phyloP scores from a whole-genome alignment of 768 basidiomycete species.

The Trametes gibbosa region DNA sequence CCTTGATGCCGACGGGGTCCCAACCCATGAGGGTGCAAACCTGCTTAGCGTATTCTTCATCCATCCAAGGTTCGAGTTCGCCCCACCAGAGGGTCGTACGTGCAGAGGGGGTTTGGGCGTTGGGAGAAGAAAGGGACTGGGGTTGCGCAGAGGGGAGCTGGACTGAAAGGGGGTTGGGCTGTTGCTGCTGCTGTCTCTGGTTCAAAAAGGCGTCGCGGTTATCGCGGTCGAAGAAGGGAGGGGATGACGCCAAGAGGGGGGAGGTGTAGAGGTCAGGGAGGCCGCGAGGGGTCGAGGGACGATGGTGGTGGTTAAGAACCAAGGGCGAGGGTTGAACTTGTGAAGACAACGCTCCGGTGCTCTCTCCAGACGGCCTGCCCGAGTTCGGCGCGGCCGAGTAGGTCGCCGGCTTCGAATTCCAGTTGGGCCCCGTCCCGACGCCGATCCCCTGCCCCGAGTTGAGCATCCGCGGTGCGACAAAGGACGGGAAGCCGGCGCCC shows the following conservation, averaged over 20 bases:
- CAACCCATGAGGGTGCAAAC: slow-evolving; percentile 86
- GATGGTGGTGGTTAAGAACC: slow-evolving; percentile 30
- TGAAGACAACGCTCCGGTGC: slow-evolving; percentile 17
- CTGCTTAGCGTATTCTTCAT: slow-evolving; percentile 90
- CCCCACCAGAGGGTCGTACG: slow-evolving; percentile 80
- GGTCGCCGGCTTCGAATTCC: slow-evolving; percentile 19
- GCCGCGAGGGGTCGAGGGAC: slow-evolving; percentile 26
- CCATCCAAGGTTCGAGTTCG: slow-evolving; percentile 95
- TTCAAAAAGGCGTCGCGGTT: slow-evolving; percentile 20
- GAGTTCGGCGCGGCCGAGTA: slow-evolving; percentile 19
- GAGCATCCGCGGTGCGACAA: slow-evolving; percentile 25
- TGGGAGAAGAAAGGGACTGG: slow-evolving; percentile 28
- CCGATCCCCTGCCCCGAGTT: slow-evolving; percentile 19
- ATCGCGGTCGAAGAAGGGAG: slow-evolving; percentile 22
- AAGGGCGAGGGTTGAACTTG: slow-evolving; percentile 28
- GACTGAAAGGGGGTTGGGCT: slow-evolving; percentile 26
- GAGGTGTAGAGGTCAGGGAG: slow-evolving; percentile 23
- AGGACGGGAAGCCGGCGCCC: slow-evolving; percentile 22
- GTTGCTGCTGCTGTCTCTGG: slow-evolving; percentile 25
- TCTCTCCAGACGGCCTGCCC: slow-evolving; percentile 18
- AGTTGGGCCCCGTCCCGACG: slow-evolving; percentile 15
- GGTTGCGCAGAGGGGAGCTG: slow-evolving; percentile 26
- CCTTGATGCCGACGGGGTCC: slow-evolving; percentile 73
- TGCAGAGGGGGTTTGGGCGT: slow-evolving; percentile 17
- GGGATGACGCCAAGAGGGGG: slow-evolving; percentile 20